These are phyloP conservation scores for Drechmeria coniospora DNA, from an alignment of 2,329 filamentous ascomycete species.

Conservation along the genomic window DNA sequence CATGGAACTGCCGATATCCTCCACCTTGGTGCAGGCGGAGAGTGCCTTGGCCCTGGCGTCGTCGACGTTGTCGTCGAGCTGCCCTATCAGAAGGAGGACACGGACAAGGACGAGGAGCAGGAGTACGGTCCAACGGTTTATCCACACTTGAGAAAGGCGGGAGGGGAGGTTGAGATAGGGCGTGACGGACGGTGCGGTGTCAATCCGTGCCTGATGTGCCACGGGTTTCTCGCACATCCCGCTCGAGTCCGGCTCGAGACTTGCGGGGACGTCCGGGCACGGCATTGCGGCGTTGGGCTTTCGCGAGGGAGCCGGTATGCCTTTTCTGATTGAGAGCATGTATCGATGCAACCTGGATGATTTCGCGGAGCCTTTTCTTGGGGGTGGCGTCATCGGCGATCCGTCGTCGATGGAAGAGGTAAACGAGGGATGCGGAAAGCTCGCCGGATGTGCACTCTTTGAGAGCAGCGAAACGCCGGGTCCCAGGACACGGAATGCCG, in stretches of 20 bases:
- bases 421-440: too few species aligned
- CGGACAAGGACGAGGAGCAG: slow-evolving; percentile 73
- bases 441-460: too few species aligned
- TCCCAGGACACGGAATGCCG: too few species aligned
- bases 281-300: slow-evolving; percentile 14
- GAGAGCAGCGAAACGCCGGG: too few species aligned
- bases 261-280: slow-evolving; percentile 22
- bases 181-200: slow-evolving; percentile 56
- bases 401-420: too few species aligned
- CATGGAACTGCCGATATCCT: slow-evolving; percentile 87
- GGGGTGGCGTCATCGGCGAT: too few species aligned
- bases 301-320: slow-evolving; percentile 18
- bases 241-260: slow-evolving; percentile 21
- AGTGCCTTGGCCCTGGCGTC: slow-evolving; percentile 70
- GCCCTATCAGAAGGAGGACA: slow-evolving; percentile 59
- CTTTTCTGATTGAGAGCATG: too few species aligned
- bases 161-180: slow-evolving; percentile 85
- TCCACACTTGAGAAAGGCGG: slow-evolving; percentile 87
- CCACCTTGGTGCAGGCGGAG: slow-evolving; percentile 79
- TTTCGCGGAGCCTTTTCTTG: too few species aligned
- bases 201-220: slow-evolving; percentile 21
- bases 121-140: slow-evolving; percentile 93
- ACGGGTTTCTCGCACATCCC: slow-evolving; percentile 18
- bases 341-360: too few species aligned
- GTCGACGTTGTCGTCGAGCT: slow-evolving; percentile 57